Conservation (phyloP, 179 eudicot genomes). For the Beta lomatogona region DNA sequence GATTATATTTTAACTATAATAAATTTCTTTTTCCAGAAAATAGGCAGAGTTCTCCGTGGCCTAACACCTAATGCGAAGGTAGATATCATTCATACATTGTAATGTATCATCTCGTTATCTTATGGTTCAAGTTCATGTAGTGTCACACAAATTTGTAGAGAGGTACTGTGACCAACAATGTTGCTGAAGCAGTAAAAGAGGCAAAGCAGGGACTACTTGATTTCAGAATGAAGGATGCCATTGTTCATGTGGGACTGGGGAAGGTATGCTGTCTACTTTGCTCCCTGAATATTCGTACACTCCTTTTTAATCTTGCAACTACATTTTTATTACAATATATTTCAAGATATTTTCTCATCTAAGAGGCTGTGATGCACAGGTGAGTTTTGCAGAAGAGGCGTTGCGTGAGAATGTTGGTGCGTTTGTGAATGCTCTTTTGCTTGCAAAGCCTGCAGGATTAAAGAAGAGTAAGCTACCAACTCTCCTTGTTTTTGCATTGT, state of each 20-base stretch:
- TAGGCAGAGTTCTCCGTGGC: constrained; percentile 67
- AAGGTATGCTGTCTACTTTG: constrained; percentile 50
- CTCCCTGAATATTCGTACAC: neutral
- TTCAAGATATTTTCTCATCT: constrained; percentile 1
- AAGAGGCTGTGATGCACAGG: constrained; percentile 41
- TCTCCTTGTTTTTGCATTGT: neutral
- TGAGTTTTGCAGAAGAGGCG: constrained; percentile 72
- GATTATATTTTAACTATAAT: neutral
- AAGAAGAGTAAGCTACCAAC: constrained; percentile 78
- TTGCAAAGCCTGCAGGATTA: constrained; percentile 83
- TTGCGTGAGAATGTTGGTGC: constrained; percentile 88
- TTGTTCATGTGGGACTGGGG: constrained; percentile 92
- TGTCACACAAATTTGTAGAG: constrained; percentile 47
- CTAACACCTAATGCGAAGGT: constrained; percentile 84
- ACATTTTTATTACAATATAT: neutral
- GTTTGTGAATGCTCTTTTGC: constrained; percentile 87
- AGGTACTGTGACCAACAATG: constrained; percentile 82
- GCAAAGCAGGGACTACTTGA: constrained; percentile 66
- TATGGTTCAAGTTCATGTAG: constrained; percentile 12
- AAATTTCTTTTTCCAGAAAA: constrained; percentile 46
- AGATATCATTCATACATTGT: constrained; percentile 17
- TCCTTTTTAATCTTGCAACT: neutral
- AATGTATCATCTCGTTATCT: neutral
- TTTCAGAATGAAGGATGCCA: constrained; percentile 82
- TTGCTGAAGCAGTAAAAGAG: constrained; percentile 72